phyloP scores from a whole-genome alignment of 2,329 filamentous ascomycete genomes.

The Trichoderma guizhouense region DNA sequence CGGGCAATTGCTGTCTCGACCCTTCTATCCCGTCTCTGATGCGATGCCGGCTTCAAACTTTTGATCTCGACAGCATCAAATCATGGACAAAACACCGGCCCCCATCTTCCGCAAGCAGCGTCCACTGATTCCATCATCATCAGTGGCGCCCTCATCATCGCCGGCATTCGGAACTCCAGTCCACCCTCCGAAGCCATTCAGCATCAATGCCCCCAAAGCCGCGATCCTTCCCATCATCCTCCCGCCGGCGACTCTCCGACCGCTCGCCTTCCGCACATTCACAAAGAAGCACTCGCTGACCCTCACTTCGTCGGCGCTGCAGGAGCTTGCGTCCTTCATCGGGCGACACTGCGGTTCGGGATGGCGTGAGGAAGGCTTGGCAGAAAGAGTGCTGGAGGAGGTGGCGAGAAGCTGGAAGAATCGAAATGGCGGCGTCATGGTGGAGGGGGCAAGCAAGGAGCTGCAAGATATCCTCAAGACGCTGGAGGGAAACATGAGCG shows the following conservation, averaged over 20 bases:
- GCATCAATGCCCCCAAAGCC: conserved; percentile 50
- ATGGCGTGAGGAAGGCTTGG: conserved; percentile 94
- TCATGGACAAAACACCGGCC: conserved; percentile 38
- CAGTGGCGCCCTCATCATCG: conserved; percentile 79
- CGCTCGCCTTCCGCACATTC: conserved; percentile 89
- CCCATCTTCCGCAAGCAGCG: conserved; percentile 37
- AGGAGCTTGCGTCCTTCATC: conserved; percentile 82
- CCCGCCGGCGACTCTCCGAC: conserved; percentile 79
- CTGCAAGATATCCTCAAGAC: conserved; percentile 80
- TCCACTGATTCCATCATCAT: conserved; percentile 39
- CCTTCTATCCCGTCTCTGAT: neutral
- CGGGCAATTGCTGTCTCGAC: neutral
- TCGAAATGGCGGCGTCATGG: conserved; percentile 81
- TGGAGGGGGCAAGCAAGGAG: conserved; percentile 74
- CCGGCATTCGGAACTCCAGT: conserved; percentile 85
- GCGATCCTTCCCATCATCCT: conserved; percentile 84
- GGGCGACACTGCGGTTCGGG: conserved; percentile 90
- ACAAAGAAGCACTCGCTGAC: conserved; percentile 97
- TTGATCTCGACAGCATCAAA: neutral
- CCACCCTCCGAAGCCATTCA: conserved; percentile 69
- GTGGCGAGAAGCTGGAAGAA: conserved; percentile 90
- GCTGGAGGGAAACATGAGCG: conserved; percentile 82
- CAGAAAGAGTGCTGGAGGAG: conserved; percentile 89
- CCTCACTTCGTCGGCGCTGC: conserved; percentile 79
- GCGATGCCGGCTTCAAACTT: neutral